Base-by-base conservation (phyloP, 1,284 basidiomycete species). In the Volvariella surrecta region DNA sequence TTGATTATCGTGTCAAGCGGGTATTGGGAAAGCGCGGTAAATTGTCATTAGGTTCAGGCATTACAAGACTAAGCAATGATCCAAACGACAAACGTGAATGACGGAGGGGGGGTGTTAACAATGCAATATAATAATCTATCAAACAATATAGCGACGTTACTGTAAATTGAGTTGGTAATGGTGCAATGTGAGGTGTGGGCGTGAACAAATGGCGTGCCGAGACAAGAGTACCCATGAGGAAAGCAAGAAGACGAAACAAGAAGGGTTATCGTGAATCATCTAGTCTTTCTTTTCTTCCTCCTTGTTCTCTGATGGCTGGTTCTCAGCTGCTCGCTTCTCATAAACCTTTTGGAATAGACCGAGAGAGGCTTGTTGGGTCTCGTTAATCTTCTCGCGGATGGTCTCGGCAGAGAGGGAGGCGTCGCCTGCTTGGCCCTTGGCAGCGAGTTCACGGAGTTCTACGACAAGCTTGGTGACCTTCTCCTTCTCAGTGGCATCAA, bases 291-390 rank as follows among this genome's bases (percentile, higher is more conserved):
- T 83, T 66, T 83, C 78, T 57, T 79, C 70, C 63, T 74, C 75
- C 52, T 70, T 64, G 48, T 66, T 59, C 58, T 74, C 67, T 18
- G 68, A 57, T n/a, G 58, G 53, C 47, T 66, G 64, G 52, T 74
- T 72, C 66, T 87, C 82, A 43, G 80, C 81, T 54, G 79, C 79
- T 51, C 87, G 81, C 78, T 91, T 90, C 77, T 96, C 91, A 67
- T 97, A 96, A 20, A 94, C 87, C 82, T 95, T 96, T 71, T 96
- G 89, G 92, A 98, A 99, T 52, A 99, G 85, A 54, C 90, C 90
- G 39, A 99, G 80, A 22, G 90, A 95, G 34, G 94, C 93, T 62
- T 91, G 87, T 62, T 99, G 94, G n/a, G 92, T 92, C 70, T 93
- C 89, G 63, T 79, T 82, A 58, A 97, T 88, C 78, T 93, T 94